These are phyloP conservation scores for Heliamphora pulchella DNA, from an alignment of 179 eudicot genomes.

Conservation along the genomic window DNA sequence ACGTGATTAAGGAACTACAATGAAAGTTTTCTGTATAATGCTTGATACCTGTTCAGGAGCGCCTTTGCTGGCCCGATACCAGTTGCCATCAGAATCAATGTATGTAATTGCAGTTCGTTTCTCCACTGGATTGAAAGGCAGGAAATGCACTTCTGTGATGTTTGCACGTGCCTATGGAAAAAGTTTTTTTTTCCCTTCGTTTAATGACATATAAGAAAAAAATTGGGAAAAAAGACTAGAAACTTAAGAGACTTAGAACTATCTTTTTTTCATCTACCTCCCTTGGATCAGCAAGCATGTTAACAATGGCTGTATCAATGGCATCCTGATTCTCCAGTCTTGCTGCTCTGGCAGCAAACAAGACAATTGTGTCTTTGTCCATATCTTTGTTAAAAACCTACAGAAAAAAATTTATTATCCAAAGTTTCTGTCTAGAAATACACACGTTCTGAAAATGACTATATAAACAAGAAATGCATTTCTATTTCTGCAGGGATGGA, in stretches of 20 bases:
- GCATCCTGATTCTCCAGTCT: constrained; percentile 91
- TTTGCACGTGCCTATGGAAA: constrained; percentile 67
- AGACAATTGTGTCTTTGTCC: constrained; percentile 49
- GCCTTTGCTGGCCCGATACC: constrained; percentile 86
- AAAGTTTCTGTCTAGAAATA: neutral
- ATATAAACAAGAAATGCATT: neutral
- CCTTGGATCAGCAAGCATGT: constrained; percentile 66
- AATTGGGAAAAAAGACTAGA: neutral
- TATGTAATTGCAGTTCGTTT: constrained; percentile 91
- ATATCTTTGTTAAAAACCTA: constrained; percentile 39
- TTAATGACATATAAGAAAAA: neutral
- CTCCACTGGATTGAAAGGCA: constrained; percentile 82
- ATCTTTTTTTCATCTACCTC: constrained; percentile 34
- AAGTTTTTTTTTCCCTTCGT: neutral
- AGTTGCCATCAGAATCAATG: constrained; percentile 49
- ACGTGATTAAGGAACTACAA: neutral
- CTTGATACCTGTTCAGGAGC: constrained; percentile 76
- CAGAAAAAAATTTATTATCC: neutral
- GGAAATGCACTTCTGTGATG: constrained; percentile 71
- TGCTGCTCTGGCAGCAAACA: constrained; percentile 81
- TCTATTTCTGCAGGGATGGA: too few species aligned
- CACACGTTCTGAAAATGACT: neutral
- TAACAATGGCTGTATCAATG: constrained; percentile 76
- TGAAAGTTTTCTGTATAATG: neutral
- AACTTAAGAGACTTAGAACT: neutral